Base-by-base conservation (phyloP, 2,329 filamentous ascomycete species). In the Pseudogymnoascus sp. region DNA sequence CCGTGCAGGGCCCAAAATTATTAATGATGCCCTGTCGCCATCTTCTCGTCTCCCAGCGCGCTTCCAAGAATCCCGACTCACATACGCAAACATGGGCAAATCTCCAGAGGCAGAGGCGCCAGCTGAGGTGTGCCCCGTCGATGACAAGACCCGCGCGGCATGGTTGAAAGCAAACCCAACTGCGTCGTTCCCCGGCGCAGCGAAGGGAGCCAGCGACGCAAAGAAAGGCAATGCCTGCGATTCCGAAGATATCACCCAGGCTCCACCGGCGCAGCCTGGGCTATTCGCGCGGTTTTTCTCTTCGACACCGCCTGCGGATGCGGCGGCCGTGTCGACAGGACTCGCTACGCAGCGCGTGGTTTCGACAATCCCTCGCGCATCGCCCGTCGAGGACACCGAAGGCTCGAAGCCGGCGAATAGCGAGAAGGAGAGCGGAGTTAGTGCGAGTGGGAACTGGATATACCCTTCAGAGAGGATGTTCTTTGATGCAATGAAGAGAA, bases 381-480 rank as follows among this genome's bases (percentile, higher is more conserved):
- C 75, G n/a, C 64, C 71, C 2, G 67, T 74, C 12, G 76, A 75
- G 60, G 78, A 77, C 1, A 69, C 66, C 56, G 72, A 76, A 38
- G 74, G 71, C 35, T 73, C 75, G 47, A 76, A 67, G 61, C 82
- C 84, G 0, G 87, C 89, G 12, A 96, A 96, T 75, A 82, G 84
- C 65, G 91, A 97, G 76, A 77, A 83, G 66, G 92, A 96, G 73
- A 89, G 89, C 66, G 81, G 85, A 21, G 86, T 91, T 70, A 78
- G 81, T 60, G 73, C 78, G 38, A 84, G 84, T 0, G 93, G 93
- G 0, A 96, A 97, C 75, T 99, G 94, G 94, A 88, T 99, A 65
- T 99, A 99, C 76, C 94, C 94, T 0, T 94, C 90, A 0, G 93
- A 97, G 75, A 89, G 90, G 72, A 96, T 97, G 86, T 99, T 99